Base-by-base conservation (phyloP, 306 rosid species). In the Cucurbita maxima region DNA sequence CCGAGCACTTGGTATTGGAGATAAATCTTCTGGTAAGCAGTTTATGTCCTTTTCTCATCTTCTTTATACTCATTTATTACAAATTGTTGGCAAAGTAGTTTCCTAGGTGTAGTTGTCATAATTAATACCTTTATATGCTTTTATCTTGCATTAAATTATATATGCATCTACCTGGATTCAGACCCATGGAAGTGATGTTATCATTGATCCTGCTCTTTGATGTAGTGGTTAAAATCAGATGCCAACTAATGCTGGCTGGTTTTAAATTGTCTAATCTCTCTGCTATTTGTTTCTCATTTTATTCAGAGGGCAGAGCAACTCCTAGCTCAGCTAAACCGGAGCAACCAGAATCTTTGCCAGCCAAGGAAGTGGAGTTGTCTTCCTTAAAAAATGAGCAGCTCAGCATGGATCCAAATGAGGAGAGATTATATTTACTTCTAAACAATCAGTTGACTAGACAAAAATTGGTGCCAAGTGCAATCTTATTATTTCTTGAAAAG, bases 1-100 rank as follows among this genome's bases (percentile, higher is more conserved):
- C 5, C 79, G 61, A 48, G 68, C 51, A 45, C 76, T 78, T 14
- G 79, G 83, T 43, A 60, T 78, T 30, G 22, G 70, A 16, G 77
- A 76, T 37, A 59, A 61, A 72, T 56, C 71, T 19, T 78, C 76
- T 0, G 86, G 88, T 90, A 81, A 80, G 78, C 52, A 34, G n/a
- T 71, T 53, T 53, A 45, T 57, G 53, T 59, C n/a, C 70, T 34
- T 76, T 68, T 22, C 43, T 22, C 55, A 3, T 13, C 20, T 20
- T 68, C 43, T 47, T 13, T 30, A 12, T 68, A 3, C 16, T 68
- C 56, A 4, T 13, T 25, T 68, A 47, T 20, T 45, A 14, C 3
- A 7, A 47, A 68, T 66, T 44, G n/a, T 80, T 77, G 37, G 25
- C 10, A 71, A 50, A 55, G 44, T 67, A 58, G 57, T 41, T 76